Evolutionary conservation across 495 filamentous ascomycete genomes (phyloP).

Genomic region (Jackrogersella multiformis): DNA sequence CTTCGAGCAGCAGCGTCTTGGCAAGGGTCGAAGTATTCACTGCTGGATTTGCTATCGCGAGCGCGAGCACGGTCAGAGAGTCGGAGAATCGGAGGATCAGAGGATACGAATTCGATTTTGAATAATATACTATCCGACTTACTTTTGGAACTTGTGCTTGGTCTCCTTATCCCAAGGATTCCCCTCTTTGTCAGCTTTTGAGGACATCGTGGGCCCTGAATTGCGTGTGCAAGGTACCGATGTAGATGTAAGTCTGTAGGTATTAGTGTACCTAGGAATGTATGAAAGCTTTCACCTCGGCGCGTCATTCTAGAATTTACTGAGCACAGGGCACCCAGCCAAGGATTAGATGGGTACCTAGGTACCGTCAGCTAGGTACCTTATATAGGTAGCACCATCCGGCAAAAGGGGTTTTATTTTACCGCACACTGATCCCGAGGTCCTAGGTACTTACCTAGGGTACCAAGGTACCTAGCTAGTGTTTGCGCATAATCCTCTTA

Average conservation of each 20-base stretch:
- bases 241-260: neutral
- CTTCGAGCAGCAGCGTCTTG: constrained; percentile 91
- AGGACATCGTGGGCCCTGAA: constrained; percentile 38
- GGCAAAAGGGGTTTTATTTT: neutral
- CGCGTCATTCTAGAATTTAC: neutral
- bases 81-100: too few relatives aligned
- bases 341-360: neutral
- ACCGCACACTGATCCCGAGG: too few relatives aligned
- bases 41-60: constrained; percentile 73
- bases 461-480: too few relatives aligned
- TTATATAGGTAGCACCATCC: neutral
- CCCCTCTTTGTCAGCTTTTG: constrained; percentile 23
- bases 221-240: neutral
- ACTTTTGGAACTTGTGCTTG: constrained; percentile 58
- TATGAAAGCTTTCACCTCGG: constrained; percentile 13
- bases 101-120: neutral
- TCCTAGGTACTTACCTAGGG: too few relatives aligned
- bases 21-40: constrained; percentile 92
- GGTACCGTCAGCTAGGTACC: too few relatives aligned
- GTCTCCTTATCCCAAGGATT: constrained; percentile 55
- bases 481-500: too few relatives aligned
- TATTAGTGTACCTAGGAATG: neutral
- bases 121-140: constrained; percentile 9
- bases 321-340: neutral
- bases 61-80: neutral